Percentiles rank a stretch among this genome's conserved stretches.
phyloP scores from a whole-genome alignment of 176 grass and related monocot genomes.

The Ensete glaucum region DNA sequence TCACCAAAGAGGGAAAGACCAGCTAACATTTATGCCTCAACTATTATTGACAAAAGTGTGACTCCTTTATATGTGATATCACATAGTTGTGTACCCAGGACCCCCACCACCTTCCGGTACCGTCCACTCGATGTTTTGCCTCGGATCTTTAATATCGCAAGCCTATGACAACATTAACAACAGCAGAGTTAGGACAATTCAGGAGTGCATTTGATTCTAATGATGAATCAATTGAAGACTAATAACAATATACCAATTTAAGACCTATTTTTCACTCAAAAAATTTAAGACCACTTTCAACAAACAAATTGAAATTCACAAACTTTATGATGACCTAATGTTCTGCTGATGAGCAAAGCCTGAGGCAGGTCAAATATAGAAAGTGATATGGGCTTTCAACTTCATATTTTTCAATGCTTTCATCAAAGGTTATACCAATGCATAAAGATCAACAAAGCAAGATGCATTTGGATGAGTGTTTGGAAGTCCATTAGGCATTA shows the following conservation, averaged over 20 bases:
- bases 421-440: background rate
- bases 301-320: no score
- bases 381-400: background rate
- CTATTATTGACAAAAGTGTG: background rate
- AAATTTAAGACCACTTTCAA: no score
- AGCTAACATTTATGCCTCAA: background rate
- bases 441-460: background rate
- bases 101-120: conserved; percentile 92
- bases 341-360: background rate
- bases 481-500: no score
- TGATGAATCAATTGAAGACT: background rate
- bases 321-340: background rate
- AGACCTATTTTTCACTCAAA: no score
- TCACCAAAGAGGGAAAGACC: background rate
- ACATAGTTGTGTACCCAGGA: conserved; percentile 77
- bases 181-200: background rate
- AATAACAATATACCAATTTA: no score
- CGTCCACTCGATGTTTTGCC: conserved; percentile 89
- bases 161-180: conserved; percentile 31
- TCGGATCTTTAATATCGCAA: conserved; percentile 97
- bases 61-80: background rate
- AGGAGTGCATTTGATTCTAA: background rate
- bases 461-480: no score
- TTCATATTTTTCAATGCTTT: background rate
- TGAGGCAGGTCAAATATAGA: background rate